phyloP scores from a whole-genome alignment of 352 stramenopile genomes.

The Phytophthora kernoviae region DNA sequence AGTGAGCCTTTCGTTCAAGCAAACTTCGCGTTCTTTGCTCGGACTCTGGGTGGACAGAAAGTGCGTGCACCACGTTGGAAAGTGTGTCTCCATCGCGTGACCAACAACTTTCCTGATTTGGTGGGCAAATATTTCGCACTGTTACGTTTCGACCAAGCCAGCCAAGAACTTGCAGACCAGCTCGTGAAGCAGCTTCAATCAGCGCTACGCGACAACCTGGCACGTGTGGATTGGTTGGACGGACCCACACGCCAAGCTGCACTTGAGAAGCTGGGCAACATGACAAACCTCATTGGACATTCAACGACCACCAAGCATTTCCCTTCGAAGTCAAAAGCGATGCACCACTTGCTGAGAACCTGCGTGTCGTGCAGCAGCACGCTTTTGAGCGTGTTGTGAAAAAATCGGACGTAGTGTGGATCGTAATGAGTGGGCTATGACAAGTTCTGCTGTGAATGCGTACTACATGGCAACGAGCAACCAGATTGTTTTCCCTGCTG shows the following conservation, averaged over 20 bases:
- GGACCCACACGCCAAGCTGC: constrained; percentile 76
- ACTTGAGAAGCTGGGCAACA: constrained; percentile 87
- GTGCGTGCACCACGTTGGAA: constrained; percentile 91
- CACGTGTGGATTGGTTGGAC: constrained; percentile 91
- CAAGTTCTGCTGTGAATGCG: constrained; percentile 92
- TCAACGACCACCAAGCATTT: constrained; percentile 51
- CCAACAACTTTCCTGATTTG: constrained; percentile 55
- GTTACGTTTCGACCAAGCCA: constrained; percentile 86
- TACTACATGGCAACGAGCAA: constrained; percentile 78
- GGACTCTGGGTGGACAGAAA: constrained; percentile 80
- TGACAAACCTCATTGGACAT: constrained; percentile 78
- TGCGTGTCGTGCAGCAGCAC: constrained; percentile 49
- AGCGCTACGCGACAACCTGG: constrained; percentile 77
- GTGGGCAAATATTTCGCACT: constrained; percentile 92
- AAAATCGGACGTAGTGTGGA: constrained; percentile 55
- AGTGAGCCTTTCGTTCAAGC: constrained; percentile 86
- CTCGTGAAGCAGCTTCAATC: constrained; percentile 89
- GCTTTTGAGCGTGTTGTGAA: constrained; percentile 49
- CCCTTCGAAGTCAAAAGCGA: constrained; percentile 54
- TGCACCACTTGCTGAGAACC: constrained; percentile 49
- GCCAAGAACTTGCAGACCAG: constrained; percentile 77
- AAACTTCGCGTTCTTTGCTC: constrained; percentile 90
- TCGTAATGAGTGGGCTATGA: constrained; percentile 89
- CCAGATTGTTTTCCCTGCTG: constrained; percentile 96
- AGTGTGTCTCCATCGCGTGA: constrained; percentile 74